A percentile compares a stretch with the other conserved stretches of the same genome.
Conservation (phyloP, 805 yeast species). For the Lipomyces kockii region DNA sequence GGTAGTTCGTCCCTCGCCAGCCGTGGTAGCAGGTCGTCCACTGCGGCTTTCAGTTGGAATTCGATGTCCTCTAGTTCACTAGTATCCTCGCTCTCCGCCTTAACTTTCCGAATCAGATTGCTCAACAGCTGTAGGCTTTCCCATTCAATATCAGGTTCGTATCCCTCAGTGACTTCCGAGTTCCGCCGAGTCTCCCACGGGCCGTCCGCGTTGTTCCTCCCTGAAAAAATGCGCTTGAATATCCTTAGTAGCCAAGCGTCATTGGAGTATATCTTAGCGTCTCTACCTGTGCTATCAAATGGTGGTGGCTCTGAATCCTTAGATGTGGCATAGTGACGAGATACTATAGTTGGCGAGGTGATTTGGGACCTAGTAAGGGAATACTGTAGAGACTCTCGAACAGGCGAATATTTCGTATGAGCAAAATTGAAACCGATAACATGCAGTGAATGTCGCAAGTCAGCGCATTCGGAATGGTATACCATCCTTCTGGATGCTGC, state of each 20-base stretch:
- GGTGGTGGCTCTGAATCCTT: neutral
- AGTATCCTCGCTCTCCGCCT: conserved; percentile 14
- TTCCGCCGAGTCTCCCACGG: conserved; percentile 20
- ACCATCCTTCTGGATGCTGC: neutral
- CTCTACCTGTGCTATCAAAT: neutral
- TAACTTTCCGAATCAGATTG: conserved; percentile 26
- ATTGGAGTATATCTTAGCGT: neutral
- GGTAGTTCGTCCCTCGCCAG: conserved; percentile 27
- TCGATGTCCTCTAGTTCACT: conserved; percentile 23
- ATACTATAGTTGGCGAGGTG: neutral
- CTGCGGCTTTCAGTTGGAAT: conserved; percentile 24
- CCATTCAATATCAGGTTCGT: conserved; percentile 35
- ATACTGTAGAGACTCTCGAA: neutral
- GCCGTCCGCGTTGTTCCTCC: neutral
- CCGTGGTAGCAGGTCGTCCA: conserved; percentile 14
- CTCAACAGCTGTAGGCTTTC: conserved; percentile 31
- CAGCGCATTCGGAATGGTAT: neutral
- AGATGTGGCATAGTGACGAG: neutral
- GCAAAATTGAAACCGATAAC: neutral
- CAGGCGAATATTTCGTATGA: neutral
- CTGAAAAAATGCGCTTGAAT: neutral
- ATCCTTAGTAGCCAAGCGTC: neutral
- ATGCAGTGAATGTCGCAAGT: neutral
- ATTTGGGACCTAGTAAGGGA: neutral
- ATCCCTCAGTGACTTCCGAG: conserved; percentile 11